Conservation (phyloP, 2,329 filamentous ascomycete genomes). For the Pestalotiopsis sp. region DNA sequence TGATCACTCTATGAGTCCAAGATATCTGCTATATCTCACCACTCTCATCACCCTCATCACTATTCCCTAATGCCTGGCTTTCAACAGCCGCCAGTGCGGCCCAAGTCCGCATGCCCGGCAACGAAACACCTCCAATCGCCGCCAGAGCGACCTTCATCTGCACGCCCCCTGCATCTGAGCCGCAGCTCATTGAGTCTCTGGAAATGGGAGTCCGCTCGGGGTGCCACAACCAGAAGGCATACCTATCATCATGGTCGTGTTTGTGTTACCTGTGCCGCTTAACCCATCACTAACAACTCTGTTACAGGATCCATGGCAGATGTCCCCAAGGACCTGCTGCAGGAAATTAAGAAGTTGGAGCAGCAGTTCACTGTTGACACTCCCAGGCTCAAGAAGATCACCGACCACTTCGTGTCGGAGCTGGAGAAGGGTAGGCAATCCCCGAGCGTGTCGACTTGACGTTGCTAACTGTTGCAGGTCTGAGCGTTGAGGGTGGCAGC, state of each 20-base stretch:
- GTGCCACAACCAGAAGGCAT: conserved; percentile 16
- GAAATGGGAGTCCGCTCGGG: conserved; percentile 12
- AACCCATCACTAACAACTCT: not conserved
- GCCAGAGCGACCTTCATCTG: not conserved
- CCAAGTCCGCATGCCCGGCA: not conserved
- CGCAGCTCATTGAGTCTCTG: conserved; percentile 1
- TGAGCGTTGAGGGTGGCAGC: conserved; percentile 85
- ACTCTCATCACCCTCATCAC: not conserved
- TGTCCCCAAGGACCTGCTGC: conserved; percentile 80
- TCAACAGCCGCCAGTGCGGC: not conserved
- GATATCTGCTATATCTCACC: not conserved
- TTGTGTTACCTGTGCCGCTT: not conserved
- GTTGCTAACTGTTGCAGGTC: conserved; percentile 52
- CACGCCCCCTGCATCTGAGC: not conserved
- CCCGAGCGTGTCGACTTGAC: conserved; percentile 21
- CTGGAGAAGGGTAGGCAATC: conserved; percentile 71
- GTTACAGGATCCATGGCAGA: conserved; percentile 82
- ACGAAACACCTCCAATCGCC: not conserved
- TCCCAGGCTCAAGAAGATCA: conserved; percentile 85
- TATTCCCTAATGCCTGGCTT: conserved; percentile 2
- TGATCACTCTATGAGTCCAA: not conserved
- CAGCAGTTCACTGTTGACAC: conserved; percentile 78
- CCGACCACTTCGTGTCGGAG: conserved; percentile 85
- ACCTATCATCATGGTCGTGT: conserved; percentile 21
- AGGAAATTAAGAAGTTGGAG: conserved; percentile 83